phyloP scores from a whole-genome alignment of 106 monocot genomes.

The Iris macrosiphon region DNA sequence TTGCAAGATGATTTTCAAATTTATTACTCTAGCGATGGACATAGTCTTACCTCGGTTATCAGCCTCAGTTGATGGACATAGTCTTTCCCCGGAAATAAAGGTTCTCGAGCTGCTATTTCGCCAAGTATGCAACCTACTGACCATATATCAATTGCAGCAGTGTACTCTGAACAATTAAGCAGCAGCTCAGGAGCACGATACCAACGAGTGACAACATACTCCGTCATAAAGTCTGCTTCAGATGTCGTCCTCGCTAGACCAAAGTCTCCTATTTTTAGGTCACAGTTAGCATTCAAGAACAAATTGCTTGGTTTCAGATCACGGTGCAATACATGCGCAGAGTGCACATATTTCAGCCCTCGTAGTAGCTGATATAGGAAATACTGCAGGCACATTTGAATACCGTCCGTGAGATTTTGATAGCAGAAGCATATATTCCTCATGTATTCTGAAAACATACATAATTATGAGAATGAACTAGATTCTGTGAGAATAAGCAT shows the following conservation, averaged over 20 bases:
- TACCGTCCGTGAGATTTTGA: neutral
- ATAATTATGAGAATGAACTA: too few relatives aligned
- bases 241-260: conserved; percentile 24
- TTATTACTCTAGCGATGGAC: too few relatives aligned
- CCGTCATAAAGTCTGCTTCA: conserved; percentile 26
- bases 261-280: conserved; percentile 29
- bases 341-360: conserved; percentile 26
- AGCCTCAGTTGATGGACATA: conserved; percentile 25
- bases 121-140: conserved; percentile 32
- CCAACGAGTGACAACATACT: conserved; percentile 29
- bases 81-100: conserved; percentile 25
- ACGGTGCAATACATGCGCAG: conserved; percentile 23
- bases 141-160: conserved; percentile 31
- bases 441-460: too few relatives aligned
- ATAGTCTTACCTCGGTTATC: conserved; percentile 29
- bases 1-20: too few relatives aligned
- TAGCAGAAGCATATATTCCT: neutral
- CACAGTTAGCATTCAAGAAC: conserved; percentile 21
- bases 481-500: too few relatives aligned
- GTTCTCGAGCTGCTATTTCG: conserved; percentile 19
- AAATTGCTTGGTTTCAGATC: conserved; percentile 35
- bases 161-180: conserved; percentile 28
- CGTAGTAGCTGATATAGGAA: conserved; percentile 26
- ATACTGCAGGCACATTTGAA: conserved; percentile 16
- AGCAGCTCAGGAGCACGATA: conserved; percentile 28